These are phyloP conservation scores for Fusarium sp. DNA, from an alignment of 2,329 filamentous ascomycete species.

Conservation along the genomic window DNA sequence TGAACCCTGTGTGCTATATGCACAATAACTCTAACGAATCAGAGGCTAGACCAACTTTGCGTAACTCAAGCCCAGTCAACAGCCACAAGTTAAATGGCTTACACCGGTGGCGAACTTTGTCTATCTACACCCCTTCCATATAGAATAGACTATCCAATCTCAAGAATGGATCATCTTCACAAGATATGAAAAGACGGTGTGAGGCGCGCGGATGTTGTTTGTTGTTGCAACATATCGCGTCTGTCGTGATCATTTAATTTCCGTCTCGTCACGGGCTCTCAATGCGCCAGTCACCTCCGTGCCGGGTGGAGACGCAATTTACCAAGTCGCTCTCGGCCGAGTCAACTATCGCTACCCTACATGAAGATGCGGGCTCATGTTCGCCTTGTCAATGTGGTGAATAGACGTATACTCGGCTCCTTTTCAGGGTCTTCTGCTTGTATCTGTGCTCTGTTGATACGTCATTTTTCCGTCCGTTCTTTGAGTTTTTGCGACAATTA, in stretches of 20 bases:
- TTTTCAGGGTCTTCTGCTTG: neutral
- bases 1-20: neutral
- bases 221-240: constrained; percentile 18
- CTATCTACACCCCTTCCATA: constrained; percentile 6
- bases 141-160: neutral
- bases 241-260: constrained; percentile 26
- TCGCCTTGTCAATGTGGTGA: constrained; percentile 1
- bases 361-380: neutral
- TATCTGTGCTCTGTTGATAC: neutral
- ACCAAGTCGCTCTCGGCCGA: constrained; percentile 26
- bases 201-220: constrained; percentile 14
- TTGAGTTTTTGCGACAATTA: neutral
- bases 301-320: constrained; percentile 28
- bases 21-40: neutral
- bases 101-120: constrained; percentile 3
- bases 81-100: neutral
- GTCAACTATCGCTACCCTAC: constrained; percentile 33
- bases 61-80: neutral
- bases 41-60: neutral
- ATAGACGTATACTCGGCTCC: neutral
- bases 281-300: constrained; percentile 19
- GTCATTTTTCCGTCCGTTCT: neutral
- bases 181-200: constrained; percentile 40
- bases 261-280: constrained; percentile 25
- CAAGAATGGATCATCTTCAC: neutral